phyloP scores from a whole-genome alignment of 345 rosid species.

The Eucalyptus tenuipes region DNA sequence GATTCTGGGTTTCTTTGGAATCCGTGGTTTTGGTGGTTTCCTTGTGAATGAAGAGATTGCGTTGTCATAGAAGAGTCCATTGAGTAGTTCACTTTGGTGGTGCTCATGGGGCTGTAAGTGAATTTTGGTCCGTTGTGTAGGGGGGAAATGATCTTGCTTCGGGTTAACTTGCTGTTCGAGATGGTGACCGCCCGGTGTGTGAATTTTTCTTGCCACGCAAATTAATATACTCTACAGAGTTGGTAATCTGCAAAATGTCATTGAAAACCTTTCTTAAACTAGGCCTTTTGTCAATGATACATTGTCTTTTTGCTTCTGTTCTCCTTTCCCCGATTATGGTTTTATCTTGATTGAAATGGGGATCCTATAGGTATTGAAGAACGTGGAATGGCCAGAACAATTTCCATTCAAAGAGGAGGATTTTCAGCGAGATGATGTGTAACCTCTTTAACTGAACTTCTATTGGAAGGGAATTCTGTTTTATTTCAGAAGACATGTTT shows the following conservation, averaged over 20 bases:
- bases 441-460: not conserved
- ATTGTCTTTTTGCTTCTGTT: not conserved
- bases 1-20: not conserved
- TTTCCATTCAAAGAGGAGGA: constrained; percentile 87
- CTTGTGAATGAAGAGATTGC: not conserved
- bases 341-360: not conserved
- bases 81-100: not conserved
- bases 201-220: not conserved
- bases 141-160: not conserved
- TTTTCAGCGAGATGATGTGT: constrained; percentile 86
- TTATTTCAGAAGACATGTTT: not conserved
- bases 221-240: not conserved
- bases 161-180: not conserved
- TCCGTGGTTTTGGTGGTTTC: not conserved
- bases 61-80: not conserved
- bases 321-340: not conserved
- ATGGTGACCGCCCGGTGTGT: not conserved
- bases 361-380: constrained; percentile 45
- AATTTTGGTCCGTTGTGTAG: not conserved
- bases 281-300: not conserved
- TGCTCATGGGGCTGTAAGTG: not conserved
- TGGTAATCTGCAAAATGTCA: not conserved
- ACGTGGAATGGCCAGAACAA: constrained; percentile 76
- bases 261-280: not conserved
- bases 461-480: not conserved